phyloP scores from a whole-genome alignment of 352 stramenopile genomes.

The Phytophthora multivora region DNA sequence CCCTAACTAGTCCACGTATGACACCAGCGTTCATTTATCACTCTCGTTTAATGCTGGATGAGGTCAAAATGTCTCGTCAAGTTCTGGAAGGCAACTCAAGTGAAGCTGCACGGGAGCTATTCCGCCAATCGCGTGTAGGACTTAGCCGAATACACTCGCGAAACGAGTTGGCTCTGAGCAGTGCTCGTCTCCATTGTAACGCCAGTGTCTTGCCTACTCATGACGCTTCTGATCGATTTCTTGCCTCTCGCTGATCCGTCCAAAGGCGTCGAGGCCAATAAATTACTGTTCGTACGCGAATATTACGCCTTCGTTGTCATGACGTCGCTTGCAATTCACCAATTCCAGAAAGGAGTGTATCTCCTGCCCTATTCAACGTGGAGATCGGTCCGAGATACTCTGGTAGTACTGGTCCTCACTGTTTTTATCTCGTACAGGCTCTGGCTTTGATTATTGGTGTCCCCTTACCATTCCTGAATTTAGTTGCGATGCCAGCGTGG shows the following conservation, averaged over 20 bases:
- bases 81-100: background rate
- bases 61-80: background rate
- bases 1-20: too few relatives aligned
- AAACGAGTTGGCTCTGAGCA: background rate
- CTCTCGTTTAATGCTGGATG: background rate
- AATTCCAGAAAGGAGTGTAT: constrained; percentile 19
- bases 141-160: background rate
- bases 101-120: background rate
- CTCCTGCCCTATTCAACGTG: constrained; percentile 16
- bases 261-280: constrained; percentile 12
- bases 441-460: constrained; percentile 14
- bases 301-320: constrained; percentile 26
- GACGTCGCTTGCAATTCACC: constrained; percentile 11
- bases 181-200: background rate
- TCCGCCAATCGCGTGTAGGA: background rate
- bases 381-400: background rate
- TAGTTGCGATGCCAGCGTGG: constrained; percentile 1
- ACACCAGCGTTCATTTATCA: too few relatives aligned
- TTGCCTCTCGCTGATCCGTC: constrained; percentile 13
- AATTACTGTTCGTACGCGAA: constrained; percentile 17
- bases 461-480: constrained; percentile 20
- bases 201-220: constrained; percentile 19
- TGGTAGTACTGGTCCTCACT: constrained; percentile 6
- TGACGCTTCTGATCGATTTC: constrained; percentile 12
- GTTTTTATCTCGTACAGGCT: background rate